phyloP scores from a whole-genome alignment of 2,329 filamentous ascomycete genomes.

The Penicillium sp. region DNA sequence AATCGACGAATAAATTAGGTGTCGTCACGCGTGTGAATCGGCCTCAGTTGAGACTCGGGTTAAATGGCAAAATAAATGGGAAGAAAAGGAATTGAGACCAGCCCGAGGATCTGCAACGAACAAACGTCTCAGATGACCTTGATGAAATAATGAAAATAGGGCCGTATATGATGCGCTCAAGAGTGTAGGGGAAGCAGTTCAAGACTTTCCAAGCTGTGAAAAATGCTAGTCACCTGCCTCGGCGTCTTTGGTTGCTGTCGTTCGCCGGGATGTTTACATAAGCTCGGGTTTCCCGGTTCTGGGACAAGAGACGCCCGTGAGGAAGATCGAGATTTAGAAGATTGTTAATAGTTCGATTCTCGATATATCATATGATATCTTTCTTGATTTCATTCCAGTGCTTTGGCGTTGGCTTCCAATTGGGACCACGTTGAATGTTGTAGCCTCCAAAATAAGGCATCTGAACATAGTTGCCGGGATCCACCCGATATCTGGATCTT shows the following conservation, averaged over 20 bases:
- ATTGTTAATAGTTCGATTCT: background rate
- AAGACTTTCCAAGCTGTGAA: constrained; percentile 28
- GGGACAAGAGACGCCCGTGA: no score
- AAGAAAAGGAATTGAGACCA: constrained; percentile 27
- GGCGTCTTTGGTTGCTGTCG: constrained; percentile 30
- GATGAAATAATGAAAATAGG: constrained; percentile 9
- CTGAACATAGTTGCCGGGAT: background rate
- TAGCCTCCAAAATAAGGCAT: background rate
- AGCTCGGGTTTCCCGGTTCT: constrained; percentile 4
- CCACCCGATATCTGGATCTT: constrained; percentile 9
- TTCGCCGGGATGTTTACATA: constrained; percentile 25
- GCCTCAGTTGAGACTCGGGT: constrained; percentile 24
- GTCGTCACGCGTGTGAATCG: constrained; percentile 28
- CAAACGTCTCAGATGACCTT: constrained; percentile 21
- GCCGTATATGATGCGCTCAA: constrained; percentile 27
- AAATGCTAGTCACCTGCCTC: constrained; percentile 36
- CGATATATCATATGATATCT: background rate
- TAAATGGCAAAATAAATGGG: constrained; percentile 21
- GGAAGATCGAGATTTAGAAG: background rate
- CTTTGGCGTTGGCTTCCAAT: background rate
- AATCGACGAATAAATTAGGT: constrained; percentile 15
- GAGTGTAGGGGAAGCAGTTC: constrained; percentile 24
- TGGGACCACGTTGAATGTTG: background rate
- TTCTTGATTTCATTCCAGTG: background rate
- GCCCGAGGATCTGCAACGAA: constrained; percentile 27